Evolutionary conservation across 2,329 filamentous ascomycete genomes (phyloP), one percentile per base, ranked within the genome.

Genomic region (Elsinoe necatrix): DNA sequence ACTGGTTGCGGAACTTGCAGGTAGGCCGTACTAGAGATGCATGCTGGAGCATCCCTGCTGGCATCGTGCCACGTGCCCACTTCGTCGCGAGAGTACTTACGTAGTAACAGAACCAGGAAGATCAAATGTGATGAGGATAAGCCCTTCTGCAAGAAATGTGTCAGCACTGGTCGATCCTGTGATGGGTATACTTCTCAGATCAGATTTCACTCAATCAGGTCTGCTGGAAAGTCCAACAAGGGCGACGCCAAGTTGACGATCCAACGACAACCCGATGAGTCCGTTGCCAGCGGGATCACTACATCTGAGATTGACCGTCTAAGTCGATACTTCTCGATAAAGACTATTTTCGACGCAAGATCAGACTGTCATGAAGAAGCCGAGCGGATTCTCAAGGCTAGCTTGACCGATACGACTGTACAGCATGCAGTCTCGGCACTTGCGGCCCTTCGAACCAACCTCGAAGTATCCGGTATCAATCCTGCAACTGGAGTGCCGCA

Each of bases 61-160:
- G 34, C 3, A 11, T 4, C 34, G 4, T 4, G 12, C 34, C 12
- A 37, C 5, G 34, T n/a, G 14, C 12, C 34, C 9, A 11, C 12
- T 6, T n/a, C 5, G 14, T 12, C 12, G 34, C 12, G 9, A n/a
- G 9, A 14, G 34, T 37, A 37, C 34, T 37, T n/a, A 37, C 34
- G 9, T 5, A 9, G 20, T 37, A 37, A 3, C 55, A 80, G 78
- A 66, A 73, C 78, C 29, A 76, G 79, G 52, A 77, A 78, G 57
- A 75, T 81, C 55, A 81, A 81, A 64, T 82, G 79, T 64, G 79
- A 80, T 60, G 79, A 82, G 66, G 68, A 66, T 16, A 80, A 77
- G 57, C 79, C 79, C 1, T 69, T 66, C 37, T 83, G 80, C 61
- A 66, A 73, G 34, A 75, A 77, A 57, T 82, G 80, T 62, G 73